Conservation (phyloP, 1,284 basidiomycete species). For the Bjerkandera adusta region DNA sequence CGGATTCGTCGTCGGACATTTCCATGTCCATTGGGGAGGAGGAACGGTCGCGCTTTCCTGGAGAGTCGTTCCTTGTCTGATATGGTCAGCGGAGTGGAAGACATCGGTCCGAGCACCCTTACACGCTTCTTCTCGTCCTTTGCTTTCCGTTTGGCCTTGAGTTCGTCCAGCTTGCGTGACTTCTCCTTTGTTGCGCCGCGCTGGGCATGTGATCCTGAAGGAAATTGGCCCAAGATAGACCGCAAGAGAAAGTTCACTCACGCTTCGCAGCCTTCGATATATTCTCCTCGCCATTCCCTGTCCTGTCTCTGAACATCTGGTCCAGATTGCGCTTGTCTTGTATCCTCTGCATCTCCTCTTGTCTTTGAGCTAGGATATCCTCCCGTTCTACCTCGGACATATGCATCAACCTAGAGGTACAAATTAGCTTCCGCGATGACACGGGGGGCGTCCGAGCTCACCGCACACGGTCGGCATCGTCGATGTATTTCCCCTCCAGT, state of each 20-base stretch:
- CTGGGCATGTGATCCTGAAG: conserved; percentile 66
- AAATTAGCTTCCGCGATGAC: no score
- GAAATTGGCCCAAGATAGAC: conserved; percentile 9
- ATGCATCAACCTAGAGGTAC: conserved; percentile 57
- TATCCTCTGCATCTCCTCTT: conserved; percentile 79
- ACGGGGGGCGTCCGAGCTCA: no score
- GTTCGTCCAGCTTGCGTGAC: conserved; percentile 73
- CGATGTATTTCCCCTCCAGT: conserved; percentile 85
- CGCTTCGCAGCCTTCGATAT: conserved; percentile 76
- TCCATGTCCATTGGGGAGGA: conserved; percentile 80
- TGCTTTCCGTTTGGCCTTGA: conserved; percentile 79
- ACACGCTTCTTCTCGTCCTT: conserved; percentile 77
- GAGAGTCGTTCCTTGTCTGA: conserved; percentile 48
- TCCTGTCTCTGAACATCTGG: conserved; percentile 70
- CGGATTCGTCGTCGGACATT: conserved; percentile 68
- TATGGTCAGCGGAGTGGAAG: conserved; percentile 5
- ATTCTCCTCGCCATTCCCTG: conserved; percentile 52
- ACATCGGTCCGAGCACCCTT: no score
- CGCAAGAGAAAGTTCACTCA: conserved; percentile 31
- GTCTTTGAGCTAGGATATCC: conserved; percentile 75
- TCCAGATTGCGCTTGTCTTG: conserved; percentile 75
- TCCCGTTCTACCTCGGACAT: conserved; percentile 91
- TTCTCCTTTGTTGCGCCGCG: conserved; percentile 86
- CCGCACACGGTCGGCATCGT: conserved; percentile 83
- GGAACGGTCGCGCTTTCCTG: conserved; percentile 62